Evolutionary conservation across 106 monocot species (phyloP).

Genomic region (Amphibolis antarctica): DNA sequence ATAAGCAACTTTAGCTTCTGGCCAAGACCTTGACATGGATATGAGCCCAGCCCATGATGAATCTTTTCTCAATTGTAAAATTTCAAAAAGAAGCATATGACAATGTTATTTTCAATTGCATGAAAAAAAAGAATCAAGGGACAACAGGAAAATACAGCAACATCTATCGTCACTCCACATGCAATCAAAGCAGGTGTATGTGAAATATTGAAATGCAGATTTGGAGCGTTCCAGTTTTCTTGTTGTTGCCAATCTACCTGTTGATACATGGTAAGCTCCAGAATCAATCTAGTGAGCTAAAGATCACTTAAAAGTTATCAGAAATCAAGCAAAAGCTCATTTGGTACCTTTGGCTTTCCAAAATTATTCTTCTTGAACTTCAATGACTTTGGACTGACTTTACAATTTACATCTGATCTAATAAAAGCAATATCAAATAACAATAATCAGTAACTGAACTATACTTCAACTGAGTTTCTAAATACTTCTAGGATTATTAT

Average conservation of each 20-base stretch:
- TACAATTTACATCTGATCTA: slow-evolving; percentile 60
- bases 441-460: neutral
- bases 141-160: slow-evolving; percentile 25
- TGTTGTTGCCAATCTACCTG: slow-evolving; percentile 54
- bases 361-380: slow-evolving; percentile 64
- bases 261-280: neutral
- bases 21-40: too few relatives aligned
- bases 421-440: slow-evolving; percentile 4
- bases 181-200: slow-evolving; percentile 88
- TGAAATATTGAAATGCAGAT: slow-evolving; percentile 81
- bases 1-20: too few relatives aligned
- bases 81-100: neutral
- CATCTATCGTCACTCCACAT: slow-evolving; percentile 49
- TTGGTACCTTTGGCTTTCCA: slow-evolving; percentile 88
- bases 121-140: neutral
- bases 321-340: neutral
- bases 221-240: slow-evolving; percentile 21
- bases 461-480: neutral
- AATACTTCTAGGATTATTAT: neutral
- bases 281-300: neutral
- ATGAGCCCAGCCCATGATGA: too few relatives aligned
- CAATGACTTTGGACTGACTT: slow-evolving; percentile 43
- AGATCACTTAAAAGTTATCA: neutral
- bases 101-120: neutral
- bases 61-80: too few relatives aligned